A percentile compares a stretch with the other conserved stretches of the same genome.
Evolutionary conservation across 129 eudicot species (phyloP).

Genomic region (Scalesia atractyloides): DNA sequence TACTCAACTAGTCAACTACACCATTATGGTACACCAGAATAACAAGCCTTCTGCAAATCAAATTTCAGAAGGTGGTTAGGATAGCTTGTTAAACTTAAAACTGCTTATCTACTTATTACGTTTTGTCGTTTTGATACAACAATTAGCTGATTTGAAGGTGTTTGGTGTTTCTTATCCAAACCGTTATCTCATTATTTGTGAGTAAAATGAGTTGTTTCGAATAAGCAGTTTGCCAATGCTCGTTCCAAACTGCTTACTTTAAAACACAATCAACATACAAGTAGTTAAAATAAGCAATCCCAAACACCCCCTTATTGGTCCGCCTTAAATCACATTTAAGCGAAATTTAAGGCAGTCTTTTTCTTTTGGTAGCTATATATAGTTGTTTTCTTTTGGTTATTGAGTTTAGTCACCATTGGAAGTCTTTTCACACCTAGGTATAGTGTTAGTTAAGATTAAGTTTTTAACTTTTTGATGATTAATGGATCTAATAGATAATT

Average conservation of each 20-base stretch:
- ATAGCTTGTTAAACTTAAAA: not conserved
- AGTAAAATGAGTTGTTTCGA: not conserved
- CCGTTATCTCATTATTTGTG: not conserved
- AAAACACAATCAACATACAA: not conserved
- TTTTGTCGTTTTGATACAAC: not conserved
- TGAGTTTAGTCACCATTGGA: not conserved
- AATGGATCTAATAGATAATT: slow-evolving; percentile 6
- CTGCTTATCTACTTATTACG: not conserved
- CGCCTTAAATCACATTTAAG: slow-evolving; percentile 4
- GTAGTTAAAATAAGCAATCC: slow-evolving; percentile 3
- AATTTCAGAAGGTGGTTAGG: not conserved
- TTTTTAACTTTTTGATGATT: not conserved
- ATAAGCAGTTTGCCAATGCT: not conserved
- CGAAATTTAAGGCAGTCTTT: slow-evolving; percentile 14
- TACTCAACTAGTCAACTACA: not conserved
- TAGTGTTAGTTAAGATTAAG: slow-evolving; percentile 1
- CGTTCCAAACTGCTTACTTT: not conserved
- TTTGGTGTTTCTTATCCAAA: not conserved
- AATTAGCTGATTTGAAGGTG: not conserved
- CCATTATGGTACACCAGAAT: not conserved
- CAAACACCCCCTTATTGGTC: not conserved
- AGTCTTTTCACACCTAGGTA: not conserved
- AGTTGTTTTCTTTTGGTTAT: not conserved
- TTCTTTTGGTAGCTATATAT: not conserved
- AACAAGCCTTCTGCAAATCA: not conserved